Evolutionary conservation across 306 rosid genomes (phyloP).

Genomic region (Cucurbita pepo): DNA sequence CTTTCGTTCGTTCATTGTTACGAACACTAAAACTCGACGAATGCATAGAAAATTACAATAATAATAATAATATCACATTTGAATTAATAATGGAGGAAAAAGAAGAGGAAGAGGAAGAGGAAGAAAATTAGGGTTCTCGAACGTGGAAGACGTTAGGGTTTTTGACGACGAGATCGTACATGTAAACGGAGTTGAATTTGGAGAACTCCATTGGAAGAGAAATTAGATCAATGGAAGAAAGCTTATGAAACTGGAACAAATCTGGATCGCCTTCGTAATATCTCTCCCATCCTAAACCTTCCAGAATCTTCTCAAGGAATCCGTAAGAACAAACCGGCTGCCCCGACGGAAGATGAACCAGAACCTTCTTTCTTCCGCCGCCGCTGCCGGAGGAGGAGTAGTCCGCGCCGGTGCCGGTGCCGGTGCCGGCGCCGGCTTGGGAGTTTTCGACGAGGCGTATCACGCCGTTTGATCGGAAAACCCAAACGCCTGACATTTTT

Average conservation of each 20-base stretch:
- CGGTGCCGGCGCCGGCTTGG: conserved; percentile 18
- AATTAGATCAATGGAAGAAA: conserved; percentile 75
- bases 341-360: conserved; percentile 59
- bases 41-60: no score
- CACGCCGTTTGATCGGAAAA: conserved; percentile 55
- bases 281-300: conserved; percentile 85
- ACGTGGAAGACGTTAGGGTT: conserved; percentile 79
- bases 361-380: conserved; percentile 23
- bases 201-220: conserved; percentile 75
- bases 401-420: conserved; percentile 14
- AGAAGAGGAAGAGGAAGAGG: not conserved
- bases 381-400: not conserved
- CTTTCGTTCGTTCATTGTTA: no score
- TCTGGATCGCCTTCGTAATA: conserved; percentile 77
- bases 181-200: conserved; percentile 64
- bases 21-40: no score
- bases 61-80: no score
- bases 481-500: conserved; percentile 82
- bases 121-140: conserved; percentile 29
- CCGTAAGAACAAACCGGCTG: conserved; percentile 48
- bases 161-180: conserved; percentile 85
- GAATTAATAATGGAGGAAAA: not conserved
- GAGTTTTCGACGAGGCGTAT: conserved; percentile 51
- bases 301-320: conserved; percentile 45
- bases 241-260: conserved; percentile 69